phyloP scores from a whole-genome alignment of 495 filamentous ascomycete genomes.

The Letharia columbiana region DNA sequence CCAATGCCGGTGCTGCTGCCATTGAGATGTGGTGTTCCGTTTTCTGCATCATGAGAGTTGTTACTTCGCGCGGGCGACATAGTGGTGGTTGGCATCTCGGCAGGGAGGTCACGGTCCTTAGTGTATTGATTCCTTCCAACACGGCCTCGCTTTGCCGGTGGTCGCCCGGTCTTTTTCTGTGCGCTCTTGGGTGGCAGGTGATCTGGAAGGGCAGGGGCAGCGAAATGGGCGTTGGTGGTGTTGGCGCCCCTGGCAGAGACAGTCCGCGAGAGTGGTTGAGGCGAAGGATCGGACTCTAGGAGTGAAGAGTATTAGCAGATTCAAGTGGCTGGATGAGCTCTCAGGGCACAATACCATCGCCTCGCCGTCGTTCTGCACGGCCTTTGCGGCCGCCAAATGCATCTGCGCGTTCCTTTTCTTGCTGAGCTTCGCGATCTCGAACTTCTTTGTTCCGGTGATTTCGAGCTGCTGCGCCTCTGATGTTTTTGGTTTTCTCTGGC shows the following conservation, averaged over 20 bases:
- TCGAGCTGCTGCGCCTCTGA: constrained; percentile 53
- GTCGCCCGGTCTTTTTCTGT: constrained; percentile 60
- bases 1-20: constrained; percentile 28
- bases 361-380: constrained; percentile 60
- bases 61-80: constrained; percentile 54
- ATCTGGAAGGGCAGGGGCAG: constrained; percentile 29
- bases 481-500: constrained; percentile 49
- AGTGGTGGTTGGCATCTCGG: constrained; percentile 39
- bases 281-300: constrained; percentile 52
- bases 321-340: background rate
- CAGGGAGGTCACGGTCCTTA: constrained; percentile 52
- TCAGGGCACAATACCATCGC: constrained; percentile 55
- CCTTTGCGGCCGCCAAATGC: constrained; percentile 60
- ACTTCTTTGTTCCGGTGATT: constrained; percentile 65
- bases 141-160: constrained; percentile 56
- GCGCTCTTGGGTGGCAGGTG: constrained; percentile 37
- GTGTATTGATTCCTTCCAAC: constrained; percentile 83
- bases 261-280: constrained; percentile 44
- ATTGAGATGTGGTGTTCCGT: constrained; percentile 28
- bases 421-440: constrained; percentile 54
- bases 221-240: constrained; percentile 20
- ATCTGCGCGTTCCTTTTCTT: constrained; percentile 59
- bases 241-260: constrained; percentile 29
- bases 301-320: constrained; percentile 19
- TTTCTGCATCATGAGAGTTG: constrained; percentile 28